Evolutionary conservation across 1,284 basidiomycete species (phyloP).

Genomic region (Tausonia pullulans): DNA sequence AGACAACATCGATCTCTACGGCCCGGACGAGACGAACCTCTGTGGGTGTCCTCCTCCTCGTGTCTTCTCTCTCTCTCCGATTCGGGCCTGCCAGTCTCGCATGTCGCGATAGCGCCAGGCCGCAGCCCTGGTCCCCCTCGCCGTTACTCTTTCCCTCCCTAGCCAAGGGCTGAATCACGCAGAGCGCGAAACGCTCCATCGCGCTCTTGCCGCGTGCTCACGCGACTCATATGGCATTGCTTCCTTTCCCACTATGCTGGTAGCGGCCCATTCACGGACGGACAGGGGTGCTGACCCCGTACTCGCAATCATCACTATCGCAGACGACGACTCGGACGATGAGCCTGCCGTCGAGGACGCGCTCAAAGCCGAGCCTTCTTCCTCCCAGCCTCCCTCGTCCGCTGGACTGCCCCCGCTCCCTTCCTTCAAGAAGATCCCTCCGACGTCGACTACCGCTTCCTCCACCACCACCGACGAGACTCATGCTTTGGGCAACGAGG

Average conservation of each 20-base stretch:
- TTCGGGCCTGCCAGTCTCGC: background rate
- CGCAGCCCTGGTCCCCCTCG: background rate
- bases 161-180: background rate
- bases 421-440: slow-evolving; percentile 3
- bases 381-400: background rate
- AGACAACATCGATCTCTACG: slow-evolving; percentile 17
- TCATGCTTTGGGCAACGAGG: background rate
- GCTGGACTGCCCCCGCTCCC: background rate
- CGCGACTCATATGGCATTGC: background rate
- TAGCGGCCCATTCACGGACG: background rate
- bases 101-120: too few species aligned
- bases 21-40: slow-evolving; percentile 13
- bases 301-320: background rate
- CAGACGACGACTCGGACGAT: background rate
- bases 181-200: background rate
- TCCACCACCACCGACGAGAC: background rate
- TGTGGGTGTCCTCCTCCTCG: slow-evolving; percentile 1
- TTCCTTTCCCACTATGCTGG: background rate
- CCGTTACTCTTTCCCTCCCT: background rate
- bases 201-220: background rate
- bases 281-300: background rate
- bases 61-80: background rate
- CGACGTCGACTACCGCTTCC: background rate
- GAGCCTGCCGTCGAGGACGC: slow-evolving; percentile 5
- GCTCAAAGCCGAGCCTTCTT: background rate